phyloP scores from a whole-genome alignment of 2,329 filamentous ascomycete species.

The Dactylella cylindrospora region DNA sequence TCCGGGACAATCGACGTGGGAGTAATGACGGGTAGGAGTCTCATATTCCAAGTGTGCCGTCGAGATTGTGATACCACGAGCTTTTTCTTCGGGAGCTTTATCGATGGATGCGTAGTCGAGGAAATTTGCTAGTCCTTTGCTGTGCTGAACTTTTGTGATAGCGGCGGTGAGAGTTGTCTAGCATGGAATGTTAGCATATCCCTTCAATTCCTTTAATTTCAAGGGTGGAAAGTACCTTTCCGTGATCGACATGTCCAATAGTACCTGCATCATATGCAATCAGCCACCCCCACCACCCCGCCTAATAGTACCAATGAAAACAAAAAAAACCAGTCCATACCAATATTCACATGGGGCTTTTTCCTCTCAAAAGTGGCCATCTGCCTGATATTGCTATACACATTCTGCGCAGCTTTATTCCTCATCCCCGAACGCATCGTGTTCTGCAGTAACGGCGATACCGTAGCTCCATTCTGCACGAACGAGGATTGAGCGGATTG shows the following conservation, averaged over 20 bases:
- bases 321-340: conserved; percentile 56
- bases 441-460: conserved; percentile 37
- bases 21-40: conserved; percentile 92
- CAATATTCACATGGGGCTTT: conserved; percentile 99
- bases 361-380: conserved; percentile 68
- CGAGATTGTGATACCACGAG: conserved; percentile 99
- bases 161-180: conserved; percentile 97
- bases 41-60: conserved; percentile 98
- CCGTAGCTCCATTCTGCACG: conserved; percentile 42
- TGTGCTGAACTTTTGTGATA: conserved; percentile 96
- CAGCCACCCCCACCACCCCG: conserved; percentile 43
- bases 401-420: conserved; percentile 57
- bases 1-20: conserved; percentile 98
- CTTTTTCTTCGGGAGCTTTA: conserved; percentile 98
- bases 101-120: conserved; percentile 98
- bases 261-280: conserved; percentile 62
- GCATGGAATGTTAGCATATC: too few species aligned
- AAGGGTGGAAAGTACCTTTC: conserved; percentile 74
- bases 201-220: too few species aligned
- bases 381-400: conserved; percentile 39
- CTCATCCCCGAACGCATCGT: conserved; percentile 54
- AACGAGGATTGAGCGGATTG: conserved; percentile 38
- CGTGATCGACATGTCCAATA: conserved; percentile 99
- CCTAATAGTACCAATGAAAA: conserved; percentile 6
- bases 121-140: conserved; percentile 91